A percentile compares a stretch with the other conserved stretches of the same genome.
These are phyloP conservation scores for Syzygium aqueum DNA, from an alignment of 345 rosid species.

Conservation along the genomic window DNA sequence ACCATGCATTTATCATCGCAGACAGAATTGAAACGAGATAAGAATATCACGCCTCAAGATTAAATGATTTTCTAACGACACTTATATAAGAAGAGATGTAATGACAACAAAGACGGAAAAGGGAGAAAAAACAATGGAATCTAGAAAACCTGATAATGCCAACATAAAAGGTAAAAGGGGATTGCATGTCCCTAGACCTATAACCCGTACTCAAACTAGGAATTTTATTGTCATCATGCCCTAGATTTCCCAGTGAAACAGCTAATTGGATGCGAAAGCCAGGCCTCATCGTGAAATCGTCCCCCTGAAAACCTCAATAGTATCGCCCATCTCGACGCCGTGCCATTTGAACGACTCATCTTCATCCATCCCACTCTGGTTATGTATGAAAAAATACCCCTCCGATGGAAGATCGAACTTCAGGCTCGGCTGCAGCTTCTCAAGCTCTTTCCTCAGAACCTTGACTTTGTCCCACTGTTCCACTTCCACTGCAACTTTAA, in stretches of 20 bases:
- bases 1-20: not conserved
- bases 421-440: conserved; percentile 10
- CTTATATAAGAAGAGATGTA: not conserved
- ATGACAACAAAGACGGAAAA: not conserved
- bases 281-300: not conserved
- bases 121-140: not conserved
- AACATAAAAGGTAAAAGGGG: not conserved
- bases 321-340: conserved; percentile 17
- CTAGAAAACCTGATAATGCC: not conserved
- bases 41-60: not conserved
- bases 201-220: not conserved
- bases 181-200: not conserved
- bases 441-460: conserved; percentile 20
- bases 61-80: not conserved
- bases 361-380: conserved; percentile 34
- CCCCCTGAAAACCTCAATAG: conserved; percentile 18
- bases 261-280: not conserved
- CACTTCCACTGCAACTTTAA: conserved; percentile 15
- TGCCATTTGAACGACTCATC: conserved; percentile 25
- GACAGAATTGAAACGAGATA: not conserved
- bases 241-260: not conserved
- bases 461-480: conserved; percentile 12
- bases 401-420: conserved; percentile 19
- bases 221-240: not conserved
- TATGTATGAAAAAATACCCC: conserved; percentile 27